phyloP scores from a whole-genome alignment of 2,329 filamentous ascomycete species.

The Fonsecaea nubica region DNA sequence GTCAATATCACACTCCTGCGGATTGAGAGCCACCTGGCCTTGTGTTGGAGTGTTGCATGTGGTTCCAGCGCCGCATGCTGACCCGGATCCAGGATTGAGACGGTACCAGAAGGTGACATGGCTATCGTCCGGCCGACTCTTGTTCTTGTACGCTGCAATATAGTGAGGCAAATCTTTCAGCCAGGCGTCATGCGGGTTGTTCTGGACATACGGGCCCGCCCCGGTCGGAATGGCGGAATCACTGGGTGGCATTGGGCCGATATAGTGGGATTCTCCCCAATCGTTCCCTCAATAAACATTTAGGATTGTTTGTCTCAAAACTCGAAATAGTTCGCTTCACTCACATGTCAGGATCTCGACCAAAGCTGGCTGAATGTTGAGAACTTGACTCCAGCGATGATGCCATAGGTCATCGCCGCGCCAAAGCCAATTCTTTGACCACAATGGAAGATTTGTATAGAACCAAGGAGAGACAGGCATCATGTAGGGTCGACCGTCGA shows the following conservation, averaged over 20 bases:
- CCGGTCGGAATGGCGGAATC: slow-evolving; percentile 15
- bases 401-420: slow-evolving; percentile 16
- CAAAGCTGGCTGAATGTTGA: slow-evolving; percentile 7
- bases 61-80: slow-evolving; percentile 3
- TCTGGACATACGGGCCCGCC: slow-evolving; percentile 6
- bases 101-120: slow-evolving; percentile 22
- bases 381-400: slow-evolving; percentile 14
- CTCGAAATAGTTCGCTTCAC: neutral
- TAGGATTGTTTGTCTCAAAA: neutral
- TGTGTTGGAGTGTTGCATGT: slow-evolving; percentile 15
- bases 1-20: slow-evolving; percentile 13
- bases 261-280: slow-evolving; percentile 16
- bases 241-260: slow-evolving; percentile 12
- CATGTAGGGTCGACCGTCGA: slow-evolving; percentile 12
- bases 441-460: slow-evolving; percentile 15
- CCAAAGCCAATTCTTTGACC: slow-evolving; percentile 24
- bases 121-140: slow-evolving; percentile 11
- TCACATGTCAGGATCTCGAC: slow-evolving; percentile 20
- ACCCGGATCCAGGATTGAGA: slow-evolving; percentile 10
- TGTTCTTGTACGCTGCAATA: slow-evolving; percentile 13
- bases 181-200: slow-evolving; percentile 17
- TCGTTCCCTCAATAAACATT: neutral
- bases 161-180: slow-evolving; percentile 20
- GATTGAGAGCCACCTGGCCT: neutral
- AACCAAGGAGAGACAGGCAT: slow-evolving; percentile 23